Base-by-base conservation (phyloP, 2,329 filamentous ascomycete genomes). In the Clarireedia sp. region DNA sequence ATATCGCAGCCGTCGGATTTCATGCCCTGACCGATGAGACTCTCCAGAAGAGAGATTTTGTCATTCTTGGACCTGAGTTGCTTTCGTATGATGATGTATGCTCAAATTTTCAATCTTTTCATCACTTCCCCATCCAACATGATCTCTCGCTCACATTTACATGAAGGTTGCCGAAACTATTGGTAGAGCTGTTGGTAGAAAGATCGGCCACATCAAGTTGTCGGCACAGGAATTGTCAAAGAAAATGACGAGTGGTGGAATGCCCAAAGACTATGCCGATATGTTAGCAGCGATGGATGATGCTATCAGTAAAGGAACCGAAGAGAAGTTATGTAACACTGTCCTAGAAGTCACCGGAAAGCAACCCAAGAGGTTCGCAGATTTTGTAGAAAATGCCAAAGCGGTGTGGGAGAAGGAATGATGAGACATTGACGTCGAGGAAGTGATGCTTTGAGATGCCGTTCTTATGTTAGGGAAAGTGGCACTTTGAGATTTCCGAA, bases 1-100 rank as follows among this genome's bases (percentile, higher is more conserved):
- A 79, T 56, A 74, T 78, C 49, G 75, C 75, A 1, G 70, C 69
- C 3, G 71, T 75, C 2, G 74, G 72, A 2, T 69, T 70, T 50
- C 62, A 67, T 45, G 67, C 70, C 2, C 63, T 78, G 43, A 73
- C 69, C 4, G 65, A 69, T 12, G 47, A 64, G 16, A 63, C 71
- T 12, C 59, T 71, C 2, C 70, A 70, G 3, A 73, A 75, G 12
- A 69, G 63, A 1, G 71, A 75, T 29, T 62, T 69, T 55, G 40
- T 61, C 2, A 51, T 71, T 23, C 55, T 69, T 16, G 70, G 70
- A 1, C 65, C 64, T 3, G 66, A 71, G 48, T 54, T 66, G 2
- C 58, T 70, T 49, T 67, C 62, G 9, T 66, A 69, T 51, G 68
- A 71, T 56, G 60, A 72, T 47, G 63, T 66, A 58, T 36, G 38